A percentile compares a stretch with the other conserved stretches of the same genome.
Evolutionary conservation across 495 filamentous ascomycete genomes (phyloP).

Genomic region (Xylaria cubensis): DNA sequence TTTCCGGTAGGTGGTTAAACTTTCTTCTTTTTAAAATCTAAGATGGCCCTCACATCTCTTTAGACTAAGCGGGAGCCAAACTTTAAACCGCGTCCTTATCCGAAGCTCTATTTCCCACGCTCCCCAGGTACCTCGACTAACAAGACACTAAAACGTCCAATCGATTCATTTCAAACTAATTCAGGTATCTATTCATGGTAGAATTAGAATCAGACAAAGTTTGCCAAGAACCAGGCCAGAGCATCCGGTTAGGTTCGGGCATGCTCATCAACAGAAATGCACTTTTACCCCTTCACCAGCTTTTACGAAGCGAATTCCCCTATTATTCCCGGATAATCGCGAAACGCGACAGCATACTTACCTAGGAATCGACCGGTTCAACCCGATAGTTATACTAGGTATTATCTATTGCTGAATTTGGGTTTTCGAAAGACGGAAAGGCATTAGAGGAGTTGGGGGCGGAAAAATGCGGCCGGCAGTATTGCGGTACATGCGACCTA

Average conservation of each 20-base stretch:
- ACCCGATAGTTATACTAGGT: neutral
- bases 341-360: neutral
- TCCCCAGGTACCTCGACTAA: neutral
- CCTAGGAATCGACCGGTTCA: neutral
- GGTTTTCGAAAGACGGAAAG: neutral
- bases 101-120: neutral
- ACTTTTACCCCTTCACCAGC: neutral
- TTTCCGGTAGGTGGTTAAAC: neutral
- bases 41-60: neutral
- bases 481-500: neutral
- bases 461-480: neutral
- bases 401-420: neutral
- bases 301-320: neutral
- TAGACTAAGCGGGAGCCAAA: neutral
- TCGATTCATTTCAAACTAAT: neutral
- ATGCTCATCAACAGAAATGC: neutral
- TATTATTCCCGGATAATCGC: neutral
- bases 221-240: neutral
- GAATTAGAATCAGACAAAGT: neutral
- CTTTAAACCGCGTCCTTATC: neutral
- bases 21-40: neutral
- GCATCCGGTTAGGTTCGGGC: neutral
- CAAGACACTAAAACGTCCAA: neutral
- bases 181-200: neutral
- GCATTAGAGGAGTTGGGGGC: conserved; percentile 5